Evolutionary conservation across 2,329 filamentous ascomycete genomes (phyloP), one percentile per base, ranked within the genome.

Genomic region (Trichoderma guizhouense): DNA sequence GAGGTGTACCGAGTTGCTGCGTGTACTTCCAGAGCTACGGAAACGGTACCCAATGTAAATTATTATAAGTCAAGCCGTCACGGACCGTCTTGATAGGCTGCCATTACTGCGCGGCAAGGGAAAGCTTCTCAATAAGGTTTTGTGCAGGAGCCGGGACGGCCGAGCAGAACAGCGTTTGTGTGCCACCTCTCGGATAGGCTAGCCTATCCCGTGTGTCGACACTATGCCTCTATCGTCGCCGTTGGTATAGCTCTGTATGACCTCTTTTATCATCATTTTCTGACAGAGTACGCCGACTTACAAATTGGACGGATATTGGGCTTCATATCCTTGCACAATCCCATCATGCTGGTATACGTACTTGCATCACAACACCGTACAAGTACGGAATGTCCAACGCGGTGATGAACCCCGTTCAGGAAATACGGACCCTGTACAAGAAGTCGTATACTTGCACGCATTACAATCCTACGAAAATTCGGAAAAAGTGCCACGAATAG

Each of bases 101-200:
- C 28, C 26, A 24, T 32, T 36, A 43, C 34, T 47, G 51, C 66
- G n/a, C 15, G 12, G n/a, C 12, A n/a, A 61, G 36, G 39, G 55
- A 34, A 61, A 21, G 68, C 51, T 43, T 57, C 68, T 24, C 47
- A 57, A 53, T 64, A 64, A 64, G 60, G 58, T 64, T 55, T 63
- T 39, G 53, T 51, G 18, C 60, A 43, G 58, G 43, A 64, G 34
- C 47, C 68, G 68, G 68, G 53, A 70, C 53, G 60, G 14, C 68
- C 68, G 68, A 62, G 62, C 55, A 34, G 15, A 34, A 39, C 26
- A 30, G 21, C 12, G 32, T 51, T 51, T 34, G 34, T 12, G 55
- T 32, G 66, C 55, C 66, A 26, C 66, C 28, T 34, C 26, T 60
- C 55, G 28, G 15, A 24, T 32, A 9, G 14, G 26, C 55, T 47